Evolutionary conservation across 129 eudicot species (phyloP), one percentile per base, ranked within the genome.

Genomic region (Pseudognaphalium luteoalbum): DNA sequence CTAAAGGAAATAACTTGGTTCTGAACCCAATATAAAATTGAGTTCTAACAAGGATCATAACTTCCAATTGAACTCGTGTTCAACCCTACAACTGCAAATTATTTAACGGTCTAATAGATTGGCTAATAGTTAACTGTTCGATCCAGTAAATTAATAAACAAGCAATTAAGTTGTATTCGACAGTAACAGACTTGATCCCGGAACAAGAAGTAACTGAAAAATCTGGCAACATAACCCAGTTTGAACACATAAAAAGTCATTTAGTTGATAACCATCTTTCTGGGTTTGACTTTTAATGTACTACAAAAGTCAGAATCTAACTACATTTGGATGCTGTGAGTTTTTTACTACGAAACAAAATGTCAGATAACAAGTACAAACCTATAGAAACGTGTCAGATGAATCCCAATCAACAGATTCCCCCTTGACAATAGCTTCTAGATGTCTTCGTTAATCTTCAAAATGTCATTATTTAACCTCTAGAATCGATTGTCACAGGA

Each of bases 251-350:
- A 50, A 0, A 54, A 16, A 17, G 76, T 71, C 32, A 7, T 34
- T 17, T n/a, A 71, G 9, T 71, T 71, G 76, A 71, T 71, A 54
- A 71, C 76, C 64, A 71, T 54, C 30, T 71, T 54, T 4, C 11
- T 71, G 65, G 65, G 30, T 54, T 71, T 54, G 76, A 71, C 76
- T 71, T 71, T 33, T 66, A 29, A 50, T 66, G 52, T 30, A 5
- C 51, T 11, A 64, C 30, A 10, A 66, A 63, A 64, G 17, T 6
- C 52, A 44, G 16, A 66, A 7, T 8, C 22, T 9, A 75, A 50
- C 42, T 19, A 33, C 22, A 75, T 65, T 65, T 14, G 21, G 52
- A 66, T 30, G 54, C 34, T 64, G 47, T 42, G 47, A 44, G 16
- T 21, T 50, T 60, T 32, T 3, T 14, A 50, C 37, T 50, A 76